phyloP scores from a whole-genome alignment of 305 asterid species.

The Fraxinus albicans region DNA sequence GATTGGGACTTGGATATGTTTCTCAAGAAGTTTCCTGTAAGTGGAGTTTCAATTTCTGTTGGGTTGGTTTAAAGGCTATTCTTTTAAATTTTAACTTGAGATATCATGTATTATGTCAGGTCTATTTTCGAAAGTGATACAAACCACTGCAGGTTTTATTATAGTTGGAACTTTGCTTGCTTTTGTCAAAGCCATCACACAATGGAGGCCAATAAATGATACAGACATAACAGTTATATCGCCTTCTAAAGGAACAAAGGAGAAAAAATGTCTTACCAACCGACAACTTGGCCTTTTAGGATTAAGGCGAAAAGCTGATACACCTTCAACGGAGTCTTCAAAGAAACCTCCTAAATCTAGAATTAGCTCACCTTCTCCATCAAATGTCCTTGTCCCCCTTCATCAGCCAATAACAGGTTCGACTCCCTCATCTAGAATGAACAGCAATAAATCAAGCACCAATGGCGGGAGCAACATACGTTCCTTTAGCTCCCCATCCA shows the following conservation, averaged over 20 bases:
- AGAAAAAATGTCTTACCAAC: conserved; percentile 54
- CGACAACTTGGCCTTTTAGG: conserved; percentile 82
- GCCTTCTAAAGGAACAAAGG: conserved; percentile 62
- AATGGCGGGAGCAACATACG: conserved; percentile 49
- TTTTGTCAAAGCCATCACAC: conserved; percentile 53
- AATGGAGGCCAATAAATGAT: conserved; percentile 53
- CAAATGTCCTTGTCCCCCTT: conserved; percentile 68
- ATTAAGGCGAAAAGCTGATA: conserved; percentile 54
- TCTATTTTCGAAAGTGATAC: conserved; percentile 44
- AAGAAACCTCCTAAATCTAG: conserved; percentile 72
- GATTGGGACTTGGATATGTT: conserved; percentile 40
- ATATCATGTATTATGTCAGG: conserved; percentile 41
- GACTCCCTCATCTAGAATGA: conserved; percentile 44
- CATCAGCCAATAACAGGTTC: conserved; percentile 60
- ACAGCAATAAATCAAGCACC: conserved; percentile 56
- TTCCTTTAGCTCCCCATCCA: conserved; percentile 56
- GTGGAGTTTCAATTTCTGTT: conserved; percentile 34
- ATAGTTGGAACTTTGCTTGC: conserved; percentile 61
- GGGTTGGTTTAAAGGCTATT: conserved; percentile 4
- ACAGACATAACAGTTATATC: conserved; percentile 44
- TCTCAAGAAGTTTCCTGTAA: conserved; percentile 59
- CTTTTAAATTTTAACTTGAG: conserved; percentile 1
- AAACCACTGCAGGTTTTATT: conserved; percentile 42
- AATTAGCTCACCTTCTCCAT: conserved; percentile 48
- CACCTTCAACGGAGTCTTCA: conserved; percentile 43